Conservation (phyloP, 371 early-diverging fungal genomes). For the Nosema muscidifuracis region DNA sequence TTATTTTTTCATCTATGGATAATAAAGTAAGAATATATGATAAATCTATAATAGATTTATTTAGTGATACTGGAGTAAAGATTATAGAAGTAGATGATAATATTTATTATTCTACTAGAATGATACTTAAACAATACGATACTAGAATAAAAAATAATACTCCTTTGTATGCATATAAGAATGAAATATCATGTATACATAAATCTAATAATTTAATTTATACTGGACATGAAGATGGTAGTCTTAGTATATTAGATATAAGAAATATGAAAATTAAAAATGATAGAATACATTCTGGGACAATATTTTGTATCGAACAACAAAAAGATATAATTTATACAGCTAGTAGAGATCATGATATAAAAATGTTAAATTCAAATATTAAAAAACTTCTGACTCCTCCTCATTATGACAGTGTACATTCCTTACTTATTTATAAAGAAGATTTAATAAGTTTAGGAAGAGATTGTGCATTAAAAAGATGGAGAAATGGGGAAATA, state of each 20-base stretch:
- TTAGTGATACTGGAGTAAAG: slow-evolving; percentile 21
- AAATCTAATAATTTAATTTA: slow-evolving; percentile 21
- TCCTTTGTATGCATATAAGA: slow-evolving; percentile 33
- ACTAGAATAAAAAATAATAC: not conserved
- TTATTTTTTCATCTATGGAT: slow-evolving; percentile 32
- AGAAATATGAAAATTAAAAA: slow-evolving; percentile 5
- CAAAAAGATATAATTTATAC: slow-evolving; percentile 16
- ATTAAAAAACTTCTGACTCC: slow-evolving; percentile 10
- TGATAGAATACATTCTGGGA: slow-evolving; percentile 33
- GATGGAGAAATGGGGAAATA: slow-evolving; percentile 18
- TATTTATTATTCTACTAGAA: slow-evolving; percentile 34
- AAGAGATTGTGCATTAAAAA: slow-evolving; percentile 48
- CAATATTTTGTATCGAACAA: slow-evolving; percentile 38
- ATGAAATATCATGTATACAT: slow-evolving; percentile 18
- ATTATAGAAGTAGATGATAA: slow-evolving; percentile 5
- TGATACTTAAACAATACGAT: slow-evolving; percentile 28
- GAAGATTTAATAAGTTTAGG: slow-evolving; percentile 23
- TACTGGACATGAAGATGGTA: slow-evolving; percentile 53
- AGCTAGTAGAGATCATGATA: slow-evolving; percentile 47
- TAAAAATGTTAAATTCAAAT: slow-evolving; percentile 4
- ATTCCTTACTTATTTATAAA: slow-evolving; percentile 24
- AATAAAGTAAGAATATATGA: slow-evolving; percentile 9
- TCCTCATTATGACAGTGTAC: slow-evolving; percentile 48
- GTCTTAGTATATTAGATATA: slow-evolving; percentile 27
- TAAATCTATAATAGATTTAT: not conserved